Conservation (phyloP, 2,329 filamentous ascomycete genomes). For the Aspergillus candidus region DNA sequence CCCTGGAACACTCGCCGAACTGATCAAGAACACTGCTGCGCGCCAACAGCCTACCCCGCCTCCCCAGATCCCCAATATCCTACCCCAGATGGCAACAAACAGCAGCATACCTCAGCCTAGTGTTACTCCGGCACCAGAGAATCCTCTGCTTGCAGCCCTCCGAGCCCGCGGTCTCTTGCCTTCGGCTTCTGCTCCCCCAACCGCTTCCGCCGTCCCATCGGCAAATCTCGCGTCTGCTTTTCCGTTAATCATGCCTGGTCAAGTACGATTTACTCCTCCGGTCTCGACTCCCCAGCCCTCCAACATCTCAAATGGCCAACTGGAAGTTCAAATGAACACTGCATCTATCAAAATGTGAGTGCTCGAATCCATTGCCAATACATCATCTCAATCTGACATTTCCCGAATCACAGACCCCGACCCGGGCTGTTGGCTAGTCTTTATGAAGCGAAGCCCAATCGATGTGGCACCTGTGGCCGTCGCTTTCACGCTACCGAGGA, state of each 20-base stretch:
- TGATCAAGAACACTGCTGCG: conserved; percentile 40
- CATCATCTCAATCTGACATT: conserved; percentile 11
- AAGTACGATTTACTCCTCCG: conserved; percentile 32
- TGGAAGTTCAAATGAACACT: conserved; percentile 51
- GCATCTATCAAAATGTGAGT: conserved; percentile 68
- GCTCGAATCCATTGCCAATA: conserved; percentile 1
- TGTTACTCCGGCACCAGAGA: conserved; percentile 43
- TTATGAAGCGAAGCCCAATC: conserved; percentile 75
- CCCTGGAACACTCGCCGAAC: conserved; percentile 38
- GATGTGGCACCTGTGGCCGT: conserved; percentile 85
- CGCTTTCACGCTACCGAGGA: conserved; percentile 73
- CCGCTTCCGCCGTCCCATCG: conserved; percentile 32
- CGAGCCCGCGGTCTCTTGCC: conserved; percentile 62
- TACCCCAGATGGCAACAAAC: conserved; percentile 53
- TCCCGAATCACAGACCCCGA: conserved; percentile 52
- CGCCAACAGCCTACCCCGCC: conserved; percentile 37
- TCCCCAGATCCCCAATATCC: conserved; percentile 41
- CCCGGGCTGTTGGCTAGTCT: conserved; percentile 67
- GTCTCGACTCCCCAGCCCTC: conserved; percentile 29
- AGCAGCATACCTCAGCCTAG: conserved; percentile 48
- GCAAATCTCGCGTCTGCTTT: conserved; percentile 33
- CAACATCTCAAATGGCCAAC: conserved; percentile 16
- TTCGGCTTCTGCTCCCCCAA: conserved; percentile 40
- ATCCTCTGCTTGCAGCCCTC: conserved; percentile 61
- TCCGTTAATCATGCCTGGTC: conserved; percentile 37